These are phyloP conservation scores for Fusarium keratoplasticum DNA, from an alignment of 2,329 filamentous ascomycete species.

Conservation along the genomic window DNA sequence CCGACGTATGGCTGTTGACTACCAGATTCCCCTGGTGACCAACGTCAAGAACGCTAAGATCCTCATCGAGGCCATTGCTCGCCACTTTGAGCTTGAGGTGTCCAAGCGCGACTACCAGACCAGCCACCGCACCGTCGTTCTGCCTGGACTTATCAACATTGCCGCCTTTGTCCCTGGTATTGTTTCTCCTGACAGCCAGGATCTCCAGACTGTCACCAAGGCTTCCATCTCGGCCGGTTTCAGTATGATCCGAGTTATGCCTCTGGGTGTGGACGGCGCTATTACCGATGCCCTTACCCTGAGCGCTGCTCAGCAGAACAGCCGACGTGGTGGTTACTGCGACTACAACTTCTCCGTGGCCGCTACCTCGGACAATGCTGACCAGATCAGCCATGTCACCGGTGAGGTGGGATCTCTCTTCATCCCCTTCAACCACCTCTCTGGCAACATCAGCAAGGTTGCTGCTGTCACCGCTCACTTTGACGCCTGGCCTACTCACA, in stretches of 20 bases:
- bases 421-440: conserved; percentile 85
- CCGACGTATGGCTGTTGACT: conserved; percentile 95
- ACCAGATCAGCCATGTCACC: conserved; percentile 78
- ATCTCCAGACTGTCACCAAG: conserved; percentile 77
- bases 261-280: conserved; percentile 77
- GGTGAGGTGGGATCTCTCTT: conserved; percentile 83
- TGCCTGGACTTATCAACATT: conserved; percentile 82
- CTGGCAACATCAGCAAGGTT: conserved; percentile 86
- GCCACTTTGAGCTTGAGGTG: conserved; percentile 87
- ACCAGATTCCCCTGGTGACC: conserved; percentile 96
- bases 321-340: conserved; percentile 74
- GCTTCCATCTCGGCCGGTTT: conserved; percentile 81
- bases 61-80: conserved; percentile 90
- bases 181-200: conserved; percentile 70
- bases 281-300: conserved; percentile 79
- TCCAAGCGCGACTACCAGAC: conserved; percentile 90
- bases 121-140: conserved; percentile 80
- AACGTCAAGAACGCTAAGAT: conserved; percentile 99
- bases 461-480: conserved; percentile 84
- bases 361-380: conserved; percentile 78
- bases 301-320: conserved; percentile 78
- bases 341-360: conserved; percentile 86
- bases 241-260: conserved; percentile 84
- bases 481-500: conserved; percentile 79
- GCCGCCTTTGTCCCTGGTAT: conserved; percentile 84